Base-by-base conservation (phyloP, 2,329 filamentous ascomycete species). In the Exophiala spinifera region DNA sequence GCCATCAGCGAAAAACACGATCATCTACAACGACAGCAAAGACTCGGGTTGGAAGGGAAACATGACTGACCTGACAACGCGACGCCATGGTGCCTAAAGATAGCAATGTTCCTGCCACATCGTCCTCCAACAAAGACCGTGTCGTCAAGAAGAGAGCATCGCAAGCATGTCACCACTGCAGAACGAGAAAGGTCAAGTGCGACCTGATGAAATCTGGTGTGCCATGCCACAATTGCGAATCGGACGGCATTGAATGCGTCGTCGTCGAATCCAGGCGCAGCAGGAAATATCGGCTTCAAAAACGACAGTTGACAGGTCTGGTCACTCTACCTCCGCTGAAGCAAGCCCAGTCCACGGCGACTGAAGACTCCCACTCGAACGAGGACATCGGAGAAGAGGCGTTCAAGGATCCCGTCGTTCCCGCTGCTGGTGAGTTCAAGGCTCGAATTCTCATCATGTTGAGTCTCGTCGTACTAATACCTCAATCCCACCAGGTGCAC, bases 151-250 rank as follows among this genome's bases (percentile, higher is more conserved):
- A 57, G 40, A 23, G 57, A 51, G 57, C 57, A n/a, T 57, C 57
- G 72, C 57, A 57, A 39, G 57, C 57, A 7, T 72, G 69, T 54
- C 67, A 71, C 51, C 64, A 71, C 39, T 72, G 69, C 55, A 66
- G 70, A 28, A 61, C 61, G 17, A 58, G 66, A 23, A 72, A 68
- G 53, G 69, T 71, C 34, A 70, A 69, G 59, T 71, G 69, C 61
- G 67, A 70, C 51, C 45, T 60, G 7, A 49, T 55, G 36, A 55
- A 57, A 25, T 57, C 51, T n/a, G 55, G 57, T 20, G 21, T 49
- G 21, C 57, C 57, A 3, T 60, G 57, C 47, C 51, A 57, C 45
- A 57, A 57, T 23, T 60, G 57, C 50, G 44, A 40, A 17, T 49
- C 49, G 5, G 57, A 60, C 21, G 57, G 52, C 37, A 53, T 60